Conservation (phyloP, 2,329 filamentous ascomycete genomes). For the Diaporthe longicolla region DNA sequence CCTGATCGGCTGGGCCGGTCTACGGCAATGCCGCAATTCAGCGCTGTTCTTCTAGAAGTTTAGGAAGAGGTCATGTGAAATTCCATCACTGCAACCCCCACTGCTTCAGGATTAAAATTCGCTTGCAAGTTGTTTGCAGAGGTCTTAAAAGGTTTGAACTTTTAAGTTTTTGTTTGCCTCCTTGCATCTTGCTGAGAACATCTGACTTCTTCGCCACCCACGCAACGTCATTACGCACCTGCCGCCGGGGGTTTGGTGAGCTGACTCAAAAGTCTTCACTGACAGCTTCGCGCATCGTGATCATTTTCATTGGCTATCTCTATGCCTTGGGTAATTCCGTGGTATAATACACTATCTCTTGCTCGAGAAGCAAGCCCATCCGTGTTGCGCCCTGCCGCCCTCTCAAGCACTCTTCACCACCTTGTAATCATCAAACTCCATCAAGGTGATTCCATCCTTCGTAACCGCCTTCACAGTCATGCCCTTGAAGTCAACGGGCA, state of each 20-base stretch:
- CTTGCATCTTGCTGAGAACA: slow-evolving; percentile 1
- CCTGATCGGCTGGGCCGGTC: slow-evolving; percentile 3
- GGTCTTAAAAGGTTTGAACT: background rate
- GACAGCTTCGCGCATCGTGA: slow-evolving; percentile 28
- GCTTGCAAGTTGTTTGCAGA: background rate
- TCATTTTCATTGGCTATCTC: slow-evolving; percentile 40
- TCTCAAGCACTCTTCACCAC: slow-evolving; percentile 73
- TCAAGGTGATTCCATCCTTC: slow-evolving; percentile 89
- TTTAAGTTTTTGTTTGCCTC: background rate
- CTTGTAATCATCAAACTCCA: slow-evolving; percentile 88
- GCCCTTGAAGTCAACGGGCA: slow-evolving; percentile 99
- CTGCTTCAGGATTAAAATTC: background rate
- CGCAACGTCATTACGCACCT: slow-evolving; percentile 40
- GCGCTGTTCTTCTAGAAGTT: background rate
- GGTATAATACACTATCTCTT: slow-evolving; percentile 48
- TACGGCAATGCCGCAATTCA: background rate
- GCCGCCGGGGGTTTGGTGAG: slow-evolving; percentile 12
- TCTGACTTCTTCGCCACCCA: slow-evolving; percentile 24
- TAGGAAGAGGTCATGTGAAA: background rate
- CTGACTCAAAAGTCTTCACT: slow-evolving; percentile 20
- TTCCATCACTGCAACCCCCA: background rate
- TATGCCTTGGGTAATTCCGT: slow-evolving; percentile 37
- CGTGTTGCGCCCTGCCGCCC: slow-evolving; percentile 33
- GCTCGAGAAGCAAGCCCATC: slow-evolving; percentile 23
- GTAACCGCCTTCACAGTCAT: slow-evolving; percentile 95